Evolutionary conservation across 306 rosid genomes (phyloP).

Genomic region (Biancaea sappan): DNA sequence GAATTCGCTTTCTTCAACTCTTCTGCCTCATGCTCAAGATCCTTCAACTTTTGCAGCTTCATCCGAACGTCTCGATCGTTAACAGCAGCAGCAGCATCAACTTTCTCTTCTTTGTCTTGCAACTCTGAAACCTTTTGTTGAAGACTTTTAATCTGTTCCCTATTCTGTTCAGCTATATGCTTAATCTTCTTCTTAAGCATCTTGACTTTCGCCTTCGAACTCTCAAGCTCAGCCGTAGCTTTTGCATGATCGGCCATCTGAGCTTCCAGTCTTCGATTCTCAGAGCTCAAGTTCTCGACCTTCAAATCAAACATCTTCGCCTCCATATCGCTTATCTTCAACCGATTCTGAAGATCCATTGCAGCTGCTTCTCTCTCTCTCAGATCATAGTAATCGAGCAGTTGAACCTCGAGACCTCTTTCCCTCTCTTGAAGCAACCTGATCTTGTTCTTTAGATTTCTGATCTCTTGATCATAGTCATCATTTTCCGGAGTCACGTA

Average conservation of each 20-base stretch:
- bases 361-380: conserved; percentile 78
- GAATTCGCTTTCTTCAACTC: conserved; percentile 56
- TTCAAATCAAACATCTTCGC: conserved; percentile 75
- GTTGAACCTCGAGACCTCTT: conserved; percentile 66
- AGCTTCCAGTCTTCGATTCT: conserved; percentile 62
- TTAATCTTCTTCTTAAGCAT: conserved; percentile 59
- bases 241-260: conserved; percentile 59
- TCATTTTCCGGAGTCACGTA: conserved; percentile 46
- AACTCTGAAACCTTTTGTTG: conserved; percentile 57
- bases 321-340: conserved; percentile 73
- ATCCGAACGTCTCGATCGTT: conserved; percentile 41
- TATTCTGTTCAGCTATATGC: conserved; percentile 62
- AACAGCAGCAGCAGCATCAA: conserved; percentile 32
- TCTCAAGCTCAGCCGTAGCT: conserved; percentile 66
- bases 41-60: conserved; percentile 55
- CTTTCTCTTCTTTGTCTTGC: conserved; percentile 56
- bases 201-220: conserved; percentile 52
- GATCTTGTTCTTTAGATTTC: conserved; percentile 58
- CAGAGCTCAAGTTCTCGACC: conserved; percentile 69
- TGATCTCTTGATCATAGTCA: conserved; percentile 64
- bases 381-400: conserved; percentile 82
- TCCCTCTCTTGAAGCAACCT: conserved; percentile 76
- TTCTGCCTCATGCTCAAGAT: conserved; percentile 56
- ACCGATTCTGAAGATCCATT: conserved; percentile 74
- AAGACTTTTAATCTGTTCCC: conserved; percentile 57